Percentiles rank a stretch among this genome's conserved stretches.
Evolutionary conservation across 192 early-diverging fungal genomes (phyloP).

Genomic region (Diversispora epigaea): DNA sequence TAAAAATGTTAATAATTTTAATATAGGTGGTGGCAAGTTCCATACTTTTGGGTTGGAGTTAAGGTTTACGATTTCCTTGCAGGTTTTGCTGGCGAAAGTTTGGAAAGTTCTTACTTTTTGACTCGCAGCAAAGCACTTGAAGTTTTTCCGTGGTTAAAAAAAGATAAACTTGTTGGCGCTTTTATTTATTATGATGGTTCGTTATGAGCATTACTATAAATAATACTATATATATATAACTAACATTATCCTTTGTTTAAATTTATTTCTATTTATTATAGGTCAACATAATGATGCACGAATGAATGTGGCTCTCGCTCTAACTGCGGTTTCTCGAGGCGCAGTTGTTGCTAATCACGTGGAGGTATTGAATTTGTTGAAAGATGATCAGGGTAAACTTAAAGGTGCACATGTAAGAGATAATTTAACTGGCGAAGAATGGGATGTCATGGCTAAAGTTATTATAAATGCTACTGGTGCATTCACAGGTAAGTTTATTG

Average conservation of each 20-base stretch:
- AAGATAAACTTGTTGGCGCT: constrained; percentile 85
- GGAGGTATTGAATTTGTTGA: constrained; percentile 75
- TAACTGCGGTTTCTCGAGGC: constrained; percentile 88
- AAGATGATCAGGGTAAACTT: constrained; percentile 62
- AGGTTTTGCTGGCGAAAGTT: constrained; percentile 63
- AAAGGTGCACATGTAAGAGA: constrained; percentile 83
- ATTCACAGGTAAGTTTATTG: constrained; percentile 49
- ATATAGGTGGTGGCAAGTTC: constrained; percentile 89
- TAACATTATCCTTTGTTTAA: neutral
- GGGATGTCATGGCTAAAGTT: constrained; percentile 84
- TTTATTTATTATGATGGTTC: constrained; percentile 94
- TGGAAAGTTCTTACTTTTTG: constrained; percentile 83
- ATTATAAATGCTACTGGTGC: constrained; percentile 91
- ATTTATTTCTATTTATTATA: constrained; percentile 27
- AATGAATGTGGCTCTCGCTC: constrained; percentile 91
- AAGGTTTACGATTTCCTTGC: constrained; percentile 92
- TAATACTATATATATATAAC: neutral
- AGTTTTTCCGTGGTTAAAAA: constrained; percentile 93
- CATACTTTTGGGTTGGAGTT: constrained; percentile 93
- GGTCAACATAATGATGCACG: constrained; percentile 95
- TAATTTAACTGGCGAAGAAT: constrained; percentile 82
- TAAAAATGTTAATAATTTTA: neutral
- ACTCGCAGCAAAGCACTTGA: constrained; percentile 84
- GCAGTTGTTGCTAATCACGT: constrained; percentile 91
- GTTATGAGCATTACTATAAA: neutral